Evolutionary conservation across 2,329 filamentous ascomycete genomes (phyloP).

Genomic region (Trichocomaceae sp.): DNA sequence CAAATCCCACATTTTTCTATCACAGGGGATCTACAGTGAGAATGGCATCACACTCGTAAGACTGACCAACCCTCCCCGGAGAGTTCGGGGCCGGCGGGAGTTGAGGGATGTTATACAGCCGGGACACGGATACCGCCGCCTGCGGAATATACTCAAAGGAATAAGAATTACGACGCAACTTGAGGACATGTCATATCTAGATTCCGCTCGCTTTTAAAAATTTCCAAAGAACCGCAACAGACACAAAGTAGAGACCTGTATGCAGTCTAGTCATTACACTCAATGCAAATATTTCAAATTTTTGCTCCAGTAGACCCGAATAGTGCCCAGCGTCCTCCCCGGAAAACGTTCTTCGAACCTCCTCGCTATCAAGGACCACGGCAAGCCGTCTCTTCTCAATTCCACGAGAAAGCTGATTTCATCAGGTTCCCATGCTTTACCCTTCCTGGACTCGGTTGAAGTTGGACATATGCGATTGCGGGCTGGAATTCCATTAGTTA

Average conservation of each 20-base stretch:
- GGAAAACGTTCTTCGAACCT: neutral
- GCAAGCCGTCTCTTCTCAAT: neutral
- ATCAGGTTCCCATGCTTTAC: neutral
- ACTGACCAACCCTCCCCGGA: neutral
- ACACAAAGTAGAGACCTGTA: neutral
- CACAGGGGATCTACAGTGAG: neutral
- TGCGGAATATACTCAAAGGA: neutral
- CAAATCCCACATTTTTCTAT: neutral
- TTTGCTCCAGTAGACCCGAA: neutral
- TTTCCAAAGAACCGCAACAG: neutral
- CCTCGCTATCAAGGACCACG: neutral
- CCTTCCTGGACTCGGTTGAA: neutral
- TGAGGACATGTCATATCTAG: neutral
- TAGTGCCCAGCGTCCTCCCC: neutral
- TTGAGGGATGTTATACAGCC: neutral
- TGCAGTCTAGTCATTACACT: neutral
- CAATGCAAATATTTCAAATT: neutral
- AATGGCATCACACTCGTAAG: neutral
- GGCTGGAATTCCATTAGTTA: no score
- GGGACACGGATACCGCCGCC: neutral
- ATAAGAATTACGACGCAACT: neutral
- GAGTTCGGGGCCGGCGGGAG: neutral
- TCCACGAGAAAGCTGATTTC: no score
- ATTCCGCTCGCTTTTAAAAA: neutral
- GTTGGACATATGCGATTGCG: neutral